Conservation (phyloP, 768 basidiomycete genomes). For the Tremella yokohamensis region DNA sequence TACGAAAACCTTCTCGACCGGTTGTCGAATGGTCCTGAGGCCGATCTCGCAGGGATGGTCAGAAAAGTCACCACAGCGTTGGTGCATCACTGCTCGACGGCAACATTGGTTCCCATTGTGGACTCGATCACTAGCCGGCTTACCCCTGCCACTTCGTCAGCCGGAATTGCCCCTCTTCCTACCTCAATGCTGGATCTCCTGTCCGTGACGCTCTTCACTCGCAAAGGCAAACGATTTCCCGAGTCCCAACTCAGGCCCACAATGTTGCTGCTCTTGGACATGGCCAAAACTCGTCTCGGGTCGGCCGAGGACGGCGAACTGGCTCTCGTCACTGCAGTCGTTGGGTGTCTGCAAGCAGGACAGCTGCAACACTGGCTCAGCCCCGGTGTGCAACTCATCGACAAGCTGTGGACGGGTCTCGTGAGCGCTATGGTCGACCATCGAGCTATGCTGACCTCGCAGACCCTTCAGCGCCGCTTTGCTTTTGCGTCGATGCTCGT, state of each 20-base stretch:
- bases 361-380: constrained; percentile 49
- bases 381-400: constrained; percentile 39
- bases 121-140: constrained; percentile 51
- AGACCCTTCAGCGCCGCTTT: constrained; percentile 24
- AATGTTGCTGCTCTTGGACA: constrained; percentile 27
- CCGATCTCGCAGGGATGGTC: constrained; percentile 13
- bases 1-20: constrained; percentile 60
- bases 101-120: constrained; percentile 55
- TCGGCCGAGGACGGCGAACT: background rate
- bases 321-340: constrained; percentile 24
- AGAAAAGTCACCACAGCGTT: constrained; percentile 68
- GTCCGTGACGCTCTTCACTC: constrained; percentile 34
- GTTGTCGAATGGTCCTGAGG: constrained; percentile 54
- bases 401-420: constrained; percentile 34
- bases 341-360: constrained; percentile 40
- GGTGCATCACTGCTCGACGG: constrained; percentile 72
- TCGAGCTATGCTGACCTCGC: constrained; percentile 5
- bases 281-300: constrained; percentile 2
- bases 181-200: constrained; percentile 39
- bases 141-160: constrained; percentile 10
- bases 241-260: constrained; percentile 28
- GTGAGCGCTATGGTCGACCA: constrained; percentile 15
- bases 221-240: constrained; percentile 48
- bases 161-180: constrained; percentile 9
- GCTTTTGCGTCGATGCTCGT: constrained; percentile 42